phyloP scores from a whole-genome alignment of 2,329 filamentous ascomycete genomes.

The Thielaviopsis populi region DNA sequence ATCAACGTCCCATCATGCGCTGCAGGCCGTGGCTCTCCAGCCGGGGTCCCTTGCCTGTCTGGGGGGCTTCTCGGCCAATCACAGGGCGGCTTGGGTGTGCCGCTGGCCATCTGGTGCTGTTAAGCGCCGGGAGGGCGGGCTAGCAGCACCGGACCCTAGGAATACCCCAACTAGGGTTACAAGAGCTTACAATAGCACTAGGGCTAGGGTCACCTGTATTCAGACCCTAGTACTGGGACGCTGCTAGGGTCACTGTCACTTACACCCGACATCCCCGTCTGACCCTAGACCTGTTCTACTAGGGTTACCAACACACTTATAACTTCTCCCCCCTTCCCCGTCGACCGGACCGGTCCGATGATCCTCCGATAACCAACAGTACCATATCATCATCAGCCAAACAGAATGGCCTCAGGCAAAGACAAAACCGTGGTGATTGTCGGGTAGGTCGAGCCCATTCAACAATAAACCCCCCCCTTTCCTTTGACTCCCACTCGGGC shows the following conservation, averaged over 20 bases:
- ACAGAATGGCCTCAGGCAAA: background rate
- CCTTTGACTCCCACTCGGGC: background rate
- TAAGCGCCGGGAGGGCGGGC: background rate
- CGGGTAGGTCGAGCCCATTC: background rate
- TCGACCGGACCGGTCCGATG: background rate
- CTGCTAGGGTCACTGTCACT: no score
- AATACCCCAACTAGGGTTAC: no score
- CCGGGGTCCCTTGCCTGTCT: background rate
- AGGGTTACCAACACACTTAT: background rate
- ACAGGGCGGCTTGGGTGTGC: background rate
- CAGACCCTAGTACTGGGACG: no score
- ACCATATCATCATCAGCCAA: no score
- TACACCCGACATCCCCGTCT: background rate
- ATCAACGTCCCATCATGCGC: background rate
- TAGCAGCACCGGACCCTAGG: background rate
- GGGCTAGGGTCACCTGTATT: no score
- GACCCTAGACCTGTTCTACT: background rate
- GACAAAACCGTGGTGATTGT: background rate
- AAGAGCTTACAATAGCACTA: no score
- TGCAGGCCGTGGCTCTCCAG: background rate
- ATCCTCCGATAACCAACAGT: background rate
- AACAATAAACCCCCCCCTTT: background rate
- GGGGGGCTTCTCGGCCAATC: background rate
- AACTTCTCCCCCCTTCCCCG: background rate
- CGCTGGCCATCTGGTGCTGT: background rate